A percentile compares a stretch with the other conserved stretches of the same genome.
phyloP scores from a whole-genome alignment of 1,284 basidiomycete species.

The Apiotrichum sp. region DNA sequence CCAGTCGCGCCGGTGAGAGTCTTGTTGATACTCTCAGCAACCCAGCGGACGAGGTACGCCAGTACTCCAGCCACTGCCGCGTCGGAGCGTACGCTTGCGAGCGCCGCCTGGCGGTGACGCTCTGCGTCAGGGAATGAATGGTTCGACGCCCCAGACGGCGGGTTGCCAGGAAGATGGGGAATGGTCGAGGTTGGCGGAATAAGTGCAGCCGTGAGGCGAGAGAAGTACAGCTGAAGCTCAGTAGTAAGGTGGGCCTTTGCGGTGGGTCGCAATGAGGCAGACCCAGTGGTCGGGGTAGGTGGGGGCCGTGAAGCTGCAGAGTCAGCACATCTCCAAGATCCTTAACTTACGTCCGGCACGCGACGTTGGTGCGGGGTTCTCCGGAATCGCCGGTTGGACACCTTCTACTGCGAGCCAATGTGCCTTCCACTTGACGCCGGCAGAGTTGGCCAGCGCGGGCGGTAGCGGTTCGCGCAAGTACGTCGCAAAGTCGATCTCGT shows the following conservation, averaged over 20 bases:
- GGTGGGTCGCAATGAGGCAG: constrained; percentile 31
- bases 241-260: constrained; percentile 91
- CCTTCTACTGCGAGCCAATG: constrained; percentile 99
- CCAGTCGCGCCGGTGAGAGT: constrained; percentile 52
- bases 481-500: constrained; percentile 94
- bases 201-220: constrained; percentile 78
- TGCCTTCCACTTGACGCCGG: constrained; percentile 53
- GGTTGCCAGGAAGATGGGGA: constrained; percentile 20
- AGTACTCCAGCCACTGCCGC: constrained; percentile 90
- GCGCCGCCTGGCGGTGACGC: constrained; percentile 71
- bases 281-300: constrained; percentile 29
- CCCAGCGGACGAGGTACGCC: constrained; percentile 92
- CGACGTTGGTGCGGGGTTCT: constrained; percentile 69
- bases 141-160: constrained; percentile 12
- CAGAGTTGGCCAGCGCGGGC: constrained; percentile 33
- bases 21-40: constrained; percentile 76
- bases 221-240: constrained; percentile 93
- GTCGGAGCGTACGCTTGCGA: constrained; percentile 81
- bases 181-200: constrained; percentile 56
- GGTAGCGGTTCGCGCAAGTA: constrained; percentile 56
- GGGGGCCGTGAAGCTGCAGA: constrained; percentile 25
- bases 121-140: constrained; percentile 37
- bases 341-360: constrained; percentile 30
- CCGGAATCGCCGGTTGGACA: constrained; percentile 90
- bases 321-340: too few species aligned